Evolutionary conservation across 2,329 filamentous ascomycete species (phyloP).

Genomic region (Emergomyces orientalis): DNA sequence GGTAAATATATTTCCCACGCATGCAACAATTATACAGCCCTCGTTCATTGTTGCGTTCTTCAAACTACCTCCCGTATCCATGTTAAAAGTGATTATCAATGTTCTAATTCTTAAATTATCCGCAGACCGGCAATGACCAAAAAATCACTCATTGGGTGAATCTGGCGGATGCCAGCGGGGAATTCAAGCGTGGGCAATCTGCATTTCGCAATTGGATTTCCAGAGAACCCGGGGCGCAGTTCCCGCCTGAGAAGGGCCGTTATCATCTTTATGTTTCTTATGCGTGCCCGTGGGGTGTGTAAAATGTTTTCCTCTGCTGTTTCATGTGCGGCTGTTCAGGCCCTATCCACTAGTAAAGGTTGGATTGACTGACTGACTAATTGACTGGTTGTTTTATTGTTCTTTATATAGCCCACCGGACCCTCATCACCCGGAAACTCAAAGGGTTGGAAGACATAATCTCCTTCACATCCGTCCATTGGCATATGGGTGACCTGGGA

Average conservation of each 20-base stretch:
- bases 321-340: constrained; percentile 9
- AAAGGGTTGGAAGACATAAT: constrained; percentile 88
- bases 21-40: too few relatives aligned
- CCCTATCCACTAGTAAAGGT: too few relatives aligned
- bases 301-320: constrained; percentile 11
- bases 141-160: constrained; percentile 77
- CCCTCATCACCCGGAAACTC: constrained; percentile 76
- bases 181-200: constrained; percentile 84
- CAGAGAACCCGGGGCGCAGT: constrained; percentile 59
- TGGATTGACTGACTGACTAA: neutral
- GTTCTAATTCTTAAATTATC: constrained; percentile 6
- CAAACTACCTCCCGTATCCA: too few relatives aligned
- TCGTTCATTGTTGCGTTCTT: too few relatives aligned
- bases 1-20: neutral
- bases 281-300: constrained; percentile 74
- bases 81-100: too few relatives aligned
- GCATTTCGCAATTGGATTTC: constrained; percentile 76
- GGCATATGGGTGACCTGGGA: constrained; percentile 70
- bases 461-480: constrained; percentile 73
- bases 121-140: constrained; percentile 24
- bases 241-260: constrained; percentile 74
- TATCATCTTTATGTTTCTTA: constrained; percentile 96
- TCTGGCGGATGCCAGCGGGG: constrained; percentile 66
- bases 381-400: constrained; percentile 8
- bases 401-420: constrained; percentile 68